phyloP scores from a whole-genome alignment of 2,329 filamentous ascomycete species.

The Rhynchosporium graminicola region DNA sequence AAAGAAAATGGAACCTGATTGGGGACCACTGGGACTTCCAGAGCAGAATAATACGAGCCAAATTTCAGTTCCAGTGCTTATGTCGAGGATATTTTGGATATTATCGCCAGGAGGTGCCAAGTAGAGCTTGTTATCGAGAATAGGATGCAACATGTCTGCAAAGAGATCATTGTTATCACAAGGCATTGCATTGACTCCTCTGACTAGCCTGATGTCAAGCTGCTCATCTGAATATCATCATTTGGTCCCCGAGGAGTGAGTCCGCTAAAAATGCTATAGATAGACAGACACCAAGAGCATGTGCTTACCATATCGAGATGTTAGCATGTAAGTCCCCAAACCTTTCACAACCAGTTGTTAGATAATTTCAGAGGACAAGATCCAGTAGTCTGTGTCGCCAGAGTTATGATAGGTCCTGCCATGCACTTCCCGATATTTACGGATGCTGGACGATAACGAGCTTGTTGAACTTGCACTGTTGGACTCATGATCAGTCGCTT shows the following conservation, averaged over 20 bases:
- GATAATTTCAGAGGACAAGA: too few relatives aligned
- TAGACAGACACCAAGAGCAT: too few relatives aligned
- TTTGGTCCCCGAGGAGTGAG: constrained; percentile 18
- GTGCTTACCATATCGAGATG: too few relatives aligned
- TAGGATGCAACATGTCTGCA: neutral
- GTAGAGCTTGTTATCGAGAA: constrained; percentile 22
- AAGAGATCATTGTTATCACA: too few relatives aligned
- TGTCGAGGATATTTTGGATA: constrained; percentile 41
- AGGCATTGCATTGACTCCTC: neutral
- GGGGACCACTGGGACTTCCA: too few relatives aligned
- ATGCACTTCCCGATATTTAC: constrained; percentile 43
- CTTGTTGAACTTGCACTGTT: constrained; percentile 8
- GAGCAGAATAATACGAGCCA: constrained; percentile 34
- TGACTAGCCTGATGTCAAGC: constrained; percentile 20
- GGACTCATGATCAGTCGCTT: neutral
- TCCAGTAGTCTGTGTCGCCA: constrained; percentile 16
- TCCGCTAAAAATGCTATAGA: neutral
- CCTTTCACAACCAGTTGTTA: too few relatives aligned
- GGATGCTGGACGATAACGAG: constrained; percentile 36
- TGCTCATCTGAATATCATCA: constrained; percentile 23
- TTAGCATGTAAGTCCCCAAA: too few relatives aligned
- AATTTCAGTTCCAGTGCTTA: constrained; percentile 47
- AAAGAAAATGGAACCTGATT: too few relatives aligned
- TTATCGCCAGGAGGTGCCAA: constrained; percentile 23
- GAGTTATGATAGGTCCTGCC: constrained; percentile 45